Evolutionary conservation across 192 early-diverging fungal genomes (phyloP), one percentile per base, ranked within the genome.

Genomic region (Anaeromyces robustus): DNA sequence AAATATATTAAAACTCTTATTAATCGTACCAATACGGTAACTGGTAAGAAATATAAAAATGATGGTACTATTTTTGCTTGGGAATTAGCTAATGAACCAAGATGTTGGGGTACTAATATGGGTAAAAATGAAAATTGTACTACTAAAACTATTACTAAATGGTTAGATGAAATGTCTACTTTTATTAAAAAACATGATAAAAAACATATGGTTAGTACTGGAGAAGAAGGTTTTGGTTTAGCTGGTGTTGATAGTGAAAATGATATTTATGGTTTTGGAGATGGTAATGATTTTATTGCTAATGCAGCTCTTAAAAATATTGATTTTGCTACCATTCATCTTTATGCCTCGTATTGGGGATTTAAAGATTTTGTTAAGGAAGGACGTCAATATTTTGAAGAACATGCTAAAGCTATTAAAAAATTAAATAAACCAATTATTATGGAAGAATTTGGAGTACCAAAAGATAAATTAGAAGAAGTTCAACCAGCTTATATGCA

Each of bases 1-100:
- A 77, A 80, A 14, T 89, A 92, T 30, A 80, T 93, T 12, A 77
- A 80, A 18, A 78, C 78, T 2, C 84, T 93, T 31, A 78, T 92
- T 22, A 81, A 37, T 7, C 80, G 90, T 13, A 79, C 34, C 22
- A 93, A 93, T 78, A 84, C 79, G 1, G 41, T 88, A 18, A 92
- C 88, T 29, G 87, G 88, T 0, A 79, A 83, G 26, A 11, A 79
- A 14, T 93, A 92, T 80, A 78, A 81, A 1, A 81, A 90, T 26
- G 92, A 93, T 81, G 87, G 92, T 22, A 80, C 81, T n/a, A 89
- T 93, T 30, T 86, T 92, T 80, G 88, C 89, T 4, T 93, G 92
- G 91, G 90, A 93, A 84, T 86, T 92, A 79, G 88, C 88, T 81
- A 93, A 93, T 85, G 92, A 93, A 83, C 92, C 92, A 13, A 32